Percentiles rank a stretch among this genome's conserved stretches.
Conservation (phyloP, 805 yeast genomes). For the Ogataea allantospora region DNA sequence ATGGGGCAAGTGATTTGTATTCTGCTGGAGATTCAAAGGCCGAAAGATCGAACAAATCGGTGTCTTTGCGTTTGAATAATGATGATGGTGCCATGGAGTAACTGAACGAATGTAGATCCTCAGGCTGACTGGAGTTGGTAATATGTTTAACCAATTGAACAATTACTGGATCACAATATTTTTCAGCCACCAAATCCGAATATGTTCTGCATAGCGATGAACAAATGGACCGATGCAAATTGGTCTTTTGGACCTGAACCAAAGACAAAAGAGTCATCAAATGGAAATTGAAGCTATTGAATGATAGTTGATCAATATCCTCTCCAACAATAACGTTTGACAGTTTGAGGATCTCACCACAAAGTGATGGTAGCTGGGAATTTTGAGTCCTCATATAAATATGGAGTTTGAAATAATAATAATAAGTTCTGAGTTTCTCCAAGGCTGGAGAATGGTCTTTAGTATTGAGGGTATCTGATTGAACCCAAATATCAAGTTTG, state of each 20-base stretch:
- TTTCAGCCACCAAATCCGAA: conserved; percentile 22
- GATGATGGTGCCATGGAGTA: conserved; percentile 19
- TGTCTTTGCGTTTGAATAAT: conserved; percentile 23
- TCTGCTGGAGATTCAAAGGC: conserved; percentile 28
- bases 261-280: conserved; percentile 29
- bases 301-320: conserved; percentile 27
- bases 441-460: conserved; percentile 27
- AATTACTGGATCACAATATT: conserved; percentile 26
- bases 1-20: conserved; percentile 12
- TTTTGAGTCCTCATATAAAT: conserved; percentile 15
- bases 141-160: conserved; percentile 21
- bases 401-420: conserved; percentile 30
- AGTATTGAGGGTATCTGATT: conserved; percentile 18
- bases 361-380: conserved; percentile 19
- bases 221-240: neutral
- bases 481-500: conserved; percentile 29
- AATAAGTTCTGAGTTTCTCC: conserved; percentile 31
- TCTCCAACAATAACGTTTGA: conserved; percentile 20
- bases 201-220: conserved; percentile 15
- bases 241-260: conserved; percentile 15
- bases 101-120: conserved; percentile 27
- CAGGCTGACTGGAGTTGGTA: conserved; percentile 19
- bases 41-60: conserved; percentile 27
- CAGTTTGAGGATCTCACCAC: conserved; percentile 18
- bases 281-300: conserved; percentile 35